Conservation (phyloP, 2,329 filamentous ascomycete species). For the Trichoderma simmonsii region DNA sequence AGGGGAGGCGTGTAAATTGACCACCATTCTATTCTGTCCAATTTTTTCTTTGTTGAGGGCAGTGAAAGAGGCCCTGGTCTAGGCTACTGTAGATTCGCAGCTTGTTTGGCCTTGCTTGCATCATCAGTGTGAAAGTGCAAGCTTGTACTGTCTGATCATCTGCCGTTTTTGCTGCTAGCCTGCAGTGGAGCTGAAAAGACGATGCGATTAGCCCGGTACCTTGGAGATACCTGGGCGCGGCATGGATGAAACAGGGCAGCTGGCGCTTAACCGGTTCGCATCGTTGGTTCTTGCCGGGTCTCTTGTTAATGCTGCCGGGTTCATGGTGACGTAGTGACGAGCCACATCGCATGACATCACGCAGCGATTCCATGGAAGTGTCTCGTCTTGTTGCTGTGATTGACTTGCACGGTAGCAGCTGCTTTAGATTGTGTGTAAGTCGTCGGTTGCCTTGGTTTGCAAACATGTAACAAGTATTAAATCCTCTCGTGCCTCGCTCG, state of each 20-base stretch:
- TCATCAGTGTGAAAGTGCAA: background rate
- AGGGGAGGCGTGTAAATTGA: background rate
- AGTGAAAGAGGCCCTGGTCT: background rate
- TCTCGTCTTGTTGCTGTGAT: background rate
- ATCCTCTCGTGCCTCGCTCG: background rate
- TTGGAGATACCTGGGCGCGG: background rate
- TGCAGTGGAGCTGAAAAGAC: background rate
- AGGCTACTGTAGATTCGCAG: background rate
- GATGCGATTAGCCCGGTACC: background rate
- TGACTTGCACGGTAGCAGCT: background rate
- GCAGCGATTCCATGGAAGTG: background rate
- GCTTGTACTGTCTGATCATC: slow-evolving; percentile 3
- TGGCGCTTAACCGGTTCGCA: background rate
- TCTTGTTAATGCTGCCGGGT: background rate
- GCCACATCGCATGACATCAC: slow-evolving; percentile 19
- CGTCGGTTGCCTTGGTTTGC: background rate
- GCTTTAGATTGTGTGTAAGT: background rate
- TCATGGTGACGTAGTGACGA: slow-evolving; percentile 13
- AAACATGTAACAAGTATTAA: background rate
- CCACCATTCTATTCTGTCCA: background rate
- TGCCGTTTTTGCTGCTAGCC: background rate
- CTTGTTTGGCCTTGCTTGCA: background rate
- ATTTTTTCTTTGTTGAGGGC: background rate
- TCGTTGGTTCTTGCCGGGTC: slow-evolving; percentile 4
- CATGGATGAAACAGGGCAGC: background rate